Conservation (phyloP, 768 basidiomycete species). For the Strobilomyces dryophilus region DNA sequence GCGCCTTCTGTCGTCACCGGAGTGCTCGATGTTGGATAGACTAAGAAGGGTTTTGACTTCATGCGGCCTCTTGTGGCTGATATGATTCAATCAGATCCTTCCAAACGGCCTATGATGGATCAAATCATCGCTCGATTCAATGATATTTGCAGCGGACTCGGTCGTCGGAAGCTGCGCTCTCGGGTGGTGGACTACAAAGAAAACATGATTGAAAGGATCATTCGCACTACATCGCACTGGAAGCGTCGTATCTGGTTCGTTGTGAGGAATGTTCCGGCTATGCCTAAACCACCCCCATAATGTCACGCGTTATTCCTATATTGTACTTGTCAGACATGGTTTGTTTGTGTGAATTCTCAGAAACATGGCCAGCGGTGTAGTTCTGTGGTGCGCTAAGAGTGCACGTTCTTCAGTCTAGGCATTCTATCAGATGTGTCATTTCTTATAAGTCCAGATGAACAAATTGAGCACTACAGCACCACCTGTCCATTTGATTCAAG, state of each 20-base stretch:
- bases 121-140: constrained; percentile 32
- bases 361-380: no score
- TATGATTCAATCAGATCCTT: constrained; percentile 36
- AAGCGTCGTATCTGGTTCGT: constrained; percentile 19
- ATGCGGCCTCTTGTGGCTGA: constrained; percentile 12
- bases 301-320: no score
- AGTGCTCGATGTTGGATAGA: no score
- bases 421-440: no score
- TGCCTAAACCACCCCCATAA: constrained; percentile 6
- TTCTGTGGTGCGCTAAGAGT: no score
- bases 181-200: constrained; percentile 13
- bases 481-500: no score
- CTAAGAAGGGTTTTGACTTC: constrained; percentile 17
- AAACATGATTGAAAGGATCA: constrained; percentile 4
- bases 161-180: constrained; percentile 25
- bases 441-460: no score
- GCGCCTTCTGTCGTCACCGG: no score
- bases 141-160: constrained; percentile 13
- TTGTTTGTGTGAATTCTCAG: no score
- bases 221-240: constrained; percentile 23
- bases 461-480: no score
- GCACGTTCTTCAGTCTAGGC: no score
- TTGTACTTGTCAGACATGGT: no score
- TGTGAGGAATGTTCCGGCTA: constrained; percentile 11
- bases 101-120: constrained; percentile 35